Evolutionary conservation across 164 flowering plant genomes (phyloP).

Genomic region (Dillenia suffruticosa): DNA sequence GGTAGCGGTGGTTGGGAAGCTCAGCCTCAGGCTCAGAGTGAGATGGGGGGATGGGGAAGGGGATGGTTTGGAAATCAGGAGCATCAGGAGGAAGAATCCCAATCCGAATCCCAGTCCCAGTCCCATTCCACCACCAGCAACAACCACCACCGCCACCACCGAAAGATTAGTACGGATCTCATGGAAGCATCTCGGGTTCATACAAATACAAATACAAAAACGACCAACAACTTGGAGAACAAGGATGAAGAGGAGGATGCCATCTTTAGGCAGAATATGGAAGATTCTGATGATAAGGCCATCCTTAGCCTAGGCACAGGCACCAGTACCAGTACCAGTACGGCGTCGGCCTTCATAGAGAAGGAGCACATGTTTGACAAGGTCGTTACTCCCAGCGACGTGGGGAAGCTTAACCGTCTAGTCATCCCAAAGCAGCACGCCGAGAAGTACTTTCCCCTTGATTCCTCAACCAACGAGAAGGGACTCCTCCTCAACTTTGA

Average conservation of each 20-base stretch:
- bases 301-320: background rate
- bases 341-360: constrained; percentile 17
- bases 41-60: no score
- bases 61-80: no score
- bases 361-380: constrained; percentile 96
- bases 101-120: no score
- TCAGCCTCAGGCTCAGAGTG: no score
- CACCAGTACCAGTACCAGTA: constrained; percentile 1
- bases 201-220: no score
- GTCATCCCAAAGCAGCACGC: constrained; percentile 98
- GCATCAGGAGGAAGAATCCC: no score
- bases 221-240: background rate
- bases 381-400: constrained; percentile 94
- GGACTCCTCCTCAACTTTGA: constrained; percentile 82
- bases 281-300: constrained; percentile 11
- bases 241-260: constrained; percentile 6
- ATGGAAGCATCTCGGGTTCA: no score
- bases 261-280: background rate
- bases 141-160: background rate
- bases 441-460: constrained; percentile 88
- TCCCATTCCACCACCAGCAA: background rate
- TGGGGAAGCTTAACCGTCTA: constrained; percentile 85
- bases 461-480: constrained; percentile 62
- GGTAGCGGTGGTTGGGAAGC: no score
- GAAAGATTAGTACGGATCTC: no score